Conservation (phyloP, 768 basidiomycete genomes). For the Hericium alpestre region DNA sequence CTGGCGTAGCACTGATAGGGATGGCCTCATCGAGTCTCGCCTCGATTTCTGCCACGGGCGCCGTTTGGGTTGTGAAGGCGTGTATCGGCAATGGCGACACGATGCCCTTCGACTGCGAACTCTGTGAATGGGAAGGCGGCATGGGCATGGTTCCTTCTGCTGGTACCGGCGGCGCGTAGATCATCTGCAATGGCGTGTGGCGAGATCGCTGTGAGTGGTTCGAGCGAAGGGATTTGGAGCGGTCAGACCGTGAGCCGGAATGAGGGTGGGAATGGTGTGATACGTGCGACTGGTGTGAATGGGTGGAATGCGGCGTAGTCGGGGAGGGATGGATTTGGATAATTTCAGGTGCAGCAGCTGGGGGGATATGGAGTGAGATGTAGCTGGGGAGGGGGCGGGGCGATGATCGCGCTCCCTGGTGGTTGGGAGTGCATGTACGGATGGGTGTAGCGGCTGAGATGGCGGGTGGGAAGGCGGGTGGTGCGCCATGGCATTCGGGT, state of each 20-base stretch:
- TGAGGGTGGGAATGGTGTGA: background rate
- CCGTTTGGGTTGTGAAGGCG: background rate
- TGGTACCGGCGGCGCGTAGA: conserved; percentile 8
- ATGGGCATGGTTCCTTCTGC: background rate
- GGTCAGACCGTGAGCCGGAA: conserved; percentile 6
- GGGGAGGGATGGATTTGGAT: conserved; percentile 13
- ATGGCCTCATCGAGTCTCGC: background rate
- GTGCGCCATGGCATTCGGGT: background rate
- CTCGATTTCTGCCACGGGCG: background rate
- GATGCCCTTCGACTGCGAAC: background rate
- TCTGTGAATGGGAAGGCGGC: background rate
- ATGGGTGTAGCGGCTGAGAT: background rate
- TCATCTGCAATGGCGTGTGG: conserved; percentile 8
- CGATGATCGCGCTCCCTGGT: background rate
- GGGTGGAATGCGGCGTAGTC: background rate
- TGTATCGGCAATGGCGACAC: background rate
- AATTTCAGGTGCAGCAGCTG: conserved; percentile 8
- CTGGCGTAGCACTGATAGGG: background rate
- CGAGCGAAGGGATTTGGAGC: conserved; percentile 5
- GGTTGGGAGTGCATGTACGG: background rate
- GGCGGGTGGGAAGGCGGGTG: background rate
- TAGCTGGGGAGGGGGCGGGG: conserved; percentile 6
- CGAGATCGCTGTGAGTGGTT: background rate
- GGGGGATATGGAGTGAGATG: conserved; percentile 5
- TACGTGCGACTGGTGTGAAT: background rate